Percentiles rank a stretch among this genome's conserved stretches.
These are phyloP conservation scores for Talaromyces adpressus DNA, from an alignment of 495 filamentous ascomycete genomes.

Conservation along the genomic window DNA sequence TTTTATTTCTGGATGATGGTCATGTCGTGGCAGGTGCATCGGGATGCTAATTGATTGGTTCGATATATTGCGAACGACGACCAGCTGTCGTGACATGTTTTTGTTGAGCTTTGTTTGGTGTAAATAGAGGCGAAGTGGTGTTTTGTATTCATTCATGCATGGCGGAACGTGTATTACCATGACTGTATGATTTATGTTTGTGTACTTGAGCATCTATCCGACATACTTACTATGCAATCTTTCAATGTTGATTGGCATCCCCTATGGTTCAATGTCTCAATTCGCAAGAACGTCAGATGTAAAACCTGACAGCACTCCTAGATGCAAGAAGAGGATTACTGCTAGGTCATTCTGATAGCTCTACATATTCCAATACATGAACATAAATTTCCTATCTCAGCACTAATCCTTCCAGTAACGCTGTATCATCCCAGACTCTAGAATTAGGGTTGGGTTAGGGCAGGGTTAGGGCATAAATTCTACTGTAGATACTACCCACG, in stretches of 20 bases:
- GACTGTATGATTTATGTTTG: background rate
- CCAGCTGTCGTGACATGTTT: background rate
- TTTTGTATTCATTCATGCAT: background rate
- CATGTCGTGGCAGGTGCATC: conserved; percentile 83
- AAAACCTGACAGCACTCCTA: no score
- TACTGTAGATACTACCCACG: background rate
- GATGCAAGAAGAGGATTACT: no score
- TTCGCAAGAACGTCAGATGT: no score
- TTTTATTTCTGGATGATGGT: conserved; percentile 94
- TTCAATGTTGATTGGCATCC: no score
- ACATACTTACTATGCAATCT: no score
- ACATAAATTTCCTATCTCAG: no score
- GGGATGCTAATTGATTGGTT: conserved; percentile 30
- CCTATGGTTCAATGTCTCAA: no score
- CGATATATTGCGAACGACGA: background rate
- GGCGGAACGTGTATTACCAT: background rate
- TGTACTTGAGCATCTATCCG: background rate
- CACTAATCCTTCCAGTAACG: no score
- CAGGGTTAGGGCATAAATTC: background rate
- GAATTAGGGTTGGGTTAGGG: background rate
- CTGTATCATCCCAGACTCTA: background rate
- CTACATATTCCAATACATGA: no score
- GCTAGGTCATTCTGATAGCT: no score
- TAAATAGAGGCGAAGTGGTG: conserved; percentile 12
- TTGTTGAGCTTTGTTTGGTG: conserved; percentile 9